A percentile compares a stretch with the other conserved stretches of the same genome.
These are phyloP conservation scores for Alopecurus myosuroides DNA, from an alignment of 176 grass and related monocot species.

Conservation along the genomic window DNA sequence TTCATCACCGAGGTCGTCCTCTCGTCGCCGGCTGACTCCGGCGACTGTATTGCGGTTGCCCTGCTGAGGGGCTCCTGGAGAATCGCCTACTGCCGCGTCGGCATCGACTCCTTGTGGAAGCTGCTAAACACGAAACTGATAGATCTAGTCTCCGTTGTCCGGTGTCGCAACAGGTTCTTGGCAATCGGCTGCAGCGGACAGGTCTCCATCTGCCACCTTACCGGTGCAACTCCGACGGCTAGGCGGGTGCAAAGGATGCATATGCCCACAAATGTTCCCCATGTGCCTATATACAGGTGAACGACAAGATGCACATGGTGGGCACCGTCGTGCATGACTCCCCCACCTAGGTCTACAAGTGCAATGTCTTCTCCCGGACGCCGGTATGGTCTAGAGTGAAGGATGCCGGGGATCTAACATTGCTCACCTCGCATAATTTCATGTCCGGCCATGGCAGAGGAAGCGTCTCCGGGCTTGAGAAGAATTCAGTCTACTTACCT, in stretches of 20 bases:
- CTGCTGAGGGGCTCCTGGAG: background rate
- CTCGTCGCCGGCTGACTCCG: background rate
- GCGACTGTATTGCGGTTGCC: background rate
- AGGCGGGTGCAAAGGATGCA: background rate
- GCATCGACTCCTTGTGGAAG: background rate
- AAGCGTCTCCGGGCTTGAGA: background rate
- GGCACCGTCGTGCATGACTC: background rate
- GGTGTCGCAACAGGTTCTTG: background rate
- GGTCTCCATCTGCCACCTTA: background rate
- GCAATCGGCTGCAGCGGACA: background rate
- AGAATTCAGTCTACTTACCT: background rate
- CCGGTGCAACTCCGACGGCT: background rate
- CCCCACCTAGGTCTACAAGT: background rate
- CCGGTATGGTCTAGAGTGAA: constrained; percentile 2
- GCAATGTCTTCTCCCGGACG: background rate
- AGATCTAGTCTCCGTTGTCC: background rate
- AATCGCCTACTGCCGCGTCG: constrained; percentile 15
- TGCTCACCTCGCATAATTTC: constrained; percentile 9
- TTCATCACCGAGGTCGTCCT: constrained; percentile 18
- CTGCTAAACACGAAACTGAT: background rate
- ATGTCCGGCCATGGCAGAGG: background rate
- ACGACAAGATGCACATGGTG: constrained; percentile 12
- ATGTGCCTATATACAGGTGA: background rate
- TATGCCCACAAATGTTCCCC: background rate
- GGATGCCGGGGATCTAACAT: background rate